Conservation (phyloP, 202 grass and related monocot species). For the Elaeis oleifera region DNA sequence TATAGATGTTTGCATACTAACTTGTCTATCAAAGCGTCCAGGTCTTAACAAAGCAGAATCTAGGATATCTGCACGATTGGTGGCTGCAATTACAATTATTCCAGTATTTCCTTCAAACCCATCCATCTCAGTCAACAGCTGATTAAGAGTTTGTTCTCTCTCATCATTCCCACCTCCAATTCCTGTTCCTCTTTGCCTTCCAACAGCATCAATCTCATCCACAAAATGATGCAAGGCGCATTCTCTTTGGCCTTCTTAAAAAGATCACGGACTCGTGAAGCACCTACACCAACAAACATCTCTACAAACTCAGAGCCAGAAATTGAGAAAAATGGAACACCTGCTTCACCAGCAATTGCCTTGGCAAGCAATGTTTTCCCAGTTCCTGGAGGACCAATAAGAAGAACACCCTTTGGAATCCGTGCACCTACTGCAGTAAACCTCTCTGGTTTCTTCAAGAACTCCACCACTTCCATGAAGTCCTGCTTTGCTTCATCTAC, state of each 20-base stretch:
- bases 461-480: slow-evolving; percentile 24
- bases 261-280: slow-evolving; percentile 23
- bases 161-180: slow-evolving; percentile 96
- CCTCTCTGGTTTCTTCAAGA: slow-evolving; percentile 19
- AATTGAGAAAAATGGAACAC: slow-evolving; percentile 23
- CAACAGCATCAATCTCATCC: slow-evolving; percentile 13
- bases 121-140: slow-evolving; percentile 93
- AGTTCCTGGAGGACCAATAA: slow-evolving; percentile 21
- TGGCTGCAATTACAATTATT: slow-evolving; percentile 39
- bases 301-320: slow-evolving; percentile 19
- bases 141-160: slow-evolving; percentile 87
- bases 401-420: slow-evolving; percentile 22
- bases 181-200: slow-evolving; percentile 60
- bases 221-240: slow-evolving; percentile 21
- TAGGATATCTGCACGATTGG: slow-evolving; percentile 21
- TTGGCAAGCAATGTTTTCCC: slow-evolving; percentile 20
- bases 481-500: slow-evolving; percentile 25
- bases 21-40: slow-evolving; percentile 23
- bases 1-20: neutral
- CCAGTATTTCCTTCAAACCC: slow-evolving; percentile 94
- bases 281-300: slow-evolving; percentile 23
- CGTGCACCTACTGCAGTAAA: slow-evolving; percentile 21
- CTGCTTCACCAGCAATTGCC: slow-evolving; percentile 23
- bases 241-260: slow-evolving; percentile 24
- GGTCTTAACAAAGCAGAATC: slow-evolving; percentile 23